Evolutionary conservation across 352 stramenopile species (phyloP).

Genomic region (Phytophthora megakarya): DNA sequence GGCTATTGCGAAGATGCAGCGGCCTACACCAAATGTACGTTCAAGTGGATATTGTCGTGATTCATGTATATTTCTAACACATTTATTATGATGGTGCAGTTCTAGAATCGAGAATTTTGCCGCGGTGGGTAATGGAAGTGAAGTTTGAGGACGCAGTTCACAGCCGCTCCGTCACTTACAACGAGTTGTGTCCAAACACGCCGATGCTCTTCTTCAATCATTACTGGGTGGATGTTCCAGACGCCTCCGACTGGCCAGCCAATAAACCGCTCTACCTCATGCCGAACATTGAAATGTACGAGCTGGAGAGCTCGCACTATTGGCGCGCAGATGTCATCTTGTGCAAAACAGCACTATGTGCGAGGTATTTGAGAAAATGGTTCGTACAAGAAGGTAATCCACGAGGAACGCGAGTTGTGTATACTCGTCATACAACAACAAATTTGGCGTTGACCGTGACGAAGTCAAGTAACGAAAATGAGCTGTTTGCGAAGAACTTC

Average conservation of each 20-base stretch:
- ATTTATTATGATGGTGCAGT: conserved; percentile 21
- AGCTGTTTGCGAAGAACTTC: conserved; percentile 43
- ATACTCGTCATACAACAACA: conserved; percentile 64
- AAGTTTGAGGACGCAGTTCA: conserved; percentile 19
- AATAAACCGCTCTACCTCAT: conserved; percentile 54
- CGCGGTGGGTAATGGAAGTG: conserved; percentile 48
- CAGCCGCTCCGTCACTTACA: conserved; percentile 42
- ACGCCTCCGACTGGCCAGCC: conserved; percentile 34
- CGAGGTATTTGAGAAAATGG: conserved; percentile 49
- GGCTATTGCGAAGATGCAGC: conserved; percentile 77
- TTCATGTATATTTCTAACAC: conserved; percentile 1
- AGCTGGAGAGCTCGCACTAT: conserved; percentile 43
- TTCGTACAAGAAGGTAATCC: conserved; percentile 64
- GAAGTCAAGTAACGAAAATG: not conserved
- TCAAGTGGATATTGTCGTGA: not conserved
- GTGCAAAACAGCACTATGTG: conserved; percentile 56
- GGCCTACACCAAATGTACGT: conserved; percentile 66
- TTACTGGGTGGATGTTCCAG: conserved; percentile 49
- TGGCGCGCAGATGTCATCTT: conserved; percentile 50
- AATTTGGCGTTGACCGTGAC: conserved; percentile 37
- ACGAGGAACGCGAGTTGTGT: conserved; percentile 51
- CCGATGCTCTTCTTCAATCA: conserved; percentile 64
- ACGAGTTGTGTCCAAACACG: conserved; percentile 56
- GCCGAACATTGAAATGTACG: conserved; percentile 66
- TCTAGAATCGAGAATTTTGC: conserved; percentile 48